Evolutionary conservation across 805 yeast genomes (phyloP).

Genomic region (Yarrowia divulgata): DNA sequence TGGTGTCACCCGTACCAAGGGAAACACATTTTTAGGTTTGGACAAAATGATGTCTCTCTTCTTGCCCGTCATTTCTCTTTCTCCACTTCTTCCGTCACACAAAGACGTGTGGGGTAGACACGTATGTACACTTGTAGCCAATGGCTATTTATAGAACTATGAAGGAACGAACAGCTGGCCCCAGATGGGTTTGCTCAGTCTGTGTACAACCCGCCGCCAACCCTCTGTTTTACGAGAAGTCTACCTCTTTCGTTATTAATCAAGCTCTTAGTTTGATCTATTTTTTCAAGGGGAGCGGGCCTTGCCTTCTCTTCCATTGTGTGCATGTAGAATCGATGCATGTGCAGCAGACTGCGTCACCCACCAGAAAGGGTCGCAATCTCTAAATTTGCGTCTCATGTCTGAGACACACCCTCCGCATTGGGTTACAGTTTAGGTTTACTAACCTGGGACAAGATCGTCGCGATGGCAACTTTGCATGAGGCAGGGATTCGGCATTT

Average conservation of each 20-base stretch:
- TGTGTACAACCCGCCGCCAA: no score
- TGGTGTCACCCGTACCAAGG: no score
- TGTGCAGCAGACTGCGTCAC: neutral
- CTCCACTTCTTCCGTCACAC: no score
- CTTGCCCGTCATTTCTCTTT: no score
- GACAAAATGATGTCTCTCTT: neutral
- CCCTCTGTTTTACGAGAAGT: no score
- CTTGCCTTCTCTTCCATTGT: neutral
- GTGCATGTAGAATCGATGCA: neutral
- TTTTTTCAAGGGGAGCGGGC: neutral
- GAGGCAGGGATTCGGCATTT: constrained; percentile 24
- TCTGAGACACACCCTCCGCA: neutral
- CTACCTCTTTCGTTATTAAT: no score
- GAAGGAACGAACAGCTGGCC: no score
- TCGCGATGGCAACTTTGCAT: constrained; percentile 29
- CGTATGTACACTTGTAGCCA: no score
- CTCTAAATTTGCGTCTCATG: neutral
- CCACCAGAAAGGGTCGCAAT: neutral
- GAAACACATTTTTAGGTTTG: neutral
- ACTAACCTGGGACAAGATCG: constrained; percentile 10
- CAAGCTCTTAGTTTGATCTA: no score
- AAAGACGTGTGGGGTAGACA: no score
- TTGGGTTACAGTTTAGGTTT: neutral
- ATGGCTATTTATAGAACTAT: no score
- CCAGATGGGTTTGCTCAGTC: no score